Evolutionary conservation across 2,329 filamentous ascomycete species (phyloP).

Genomic region (Dactylellina leptospora): DNA sequence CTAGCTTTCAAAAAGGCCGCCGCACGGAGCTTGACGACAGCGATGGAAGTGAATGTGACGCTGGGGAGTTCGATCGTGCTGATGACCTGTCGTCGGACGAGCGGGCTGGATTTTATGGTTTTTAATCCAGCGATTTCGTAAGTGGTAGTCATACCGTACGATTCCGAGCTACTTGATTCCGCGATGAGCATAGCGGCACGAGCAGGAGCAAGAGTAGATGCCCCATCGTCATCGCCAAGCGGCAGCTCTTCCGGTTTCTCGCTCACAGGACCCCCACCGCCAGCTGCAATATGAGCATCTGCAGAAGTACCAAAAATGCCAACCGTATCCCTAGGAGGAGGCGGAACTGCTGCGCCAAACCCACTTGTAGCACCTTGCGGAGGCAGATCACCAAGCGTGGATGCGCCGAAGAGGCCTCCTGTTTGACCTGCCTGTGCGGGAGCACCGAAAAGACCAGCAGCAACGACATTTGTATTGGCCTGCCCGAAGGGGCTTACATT

Average conservation of each 20-base stretch:
- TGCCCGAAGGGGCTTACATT: not conserved
- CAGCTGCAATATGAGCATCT: not conserved
- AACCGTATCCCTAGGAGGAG: not conserved
- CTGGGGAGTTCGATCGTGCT: slow-evolving; percentile 66
- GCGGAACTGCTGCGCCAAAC: not conserved
- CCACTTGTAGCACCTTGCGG: not conserved
- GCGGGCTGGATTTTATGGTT: slow-evolving; percentile 66
- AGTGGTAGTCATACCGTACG: slow-evolving; percentile 69
- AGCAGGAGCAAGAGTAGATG: slow-evolving; percentile 56
- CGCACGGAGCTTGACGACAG: slow-evolving; percentile 70
- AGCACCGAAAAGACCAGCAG: not conserved
- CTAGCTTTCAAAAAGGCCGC: slow-evolving; percentile 70
- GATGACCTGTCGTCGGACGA: slow-evolving; percentile 69
- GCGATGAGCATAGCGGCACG: slow-evolving; percentile 54
- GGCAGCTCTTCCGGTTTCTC: slow-evolving; percentile 21
- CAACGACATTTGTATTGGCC: not conserved
- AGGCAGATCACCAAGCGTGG: slow-evolving; percentile 23
- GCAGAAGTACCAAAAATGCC: slow-evolving; percentile 1
- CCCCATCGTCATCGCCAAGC: slow-evolving; percentile 38
- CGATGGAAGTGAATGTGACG: slow-evolving; percentile 67
- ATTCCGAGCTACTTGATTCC: slow-evolving; percentile 63
- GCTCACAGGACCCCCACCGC: not conserved
- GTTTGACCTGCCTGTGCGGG: not conserved
- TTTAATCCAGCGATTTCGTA: slow-evolving; percentile 70
- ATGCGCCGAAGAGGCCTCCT: not conserved